Base-by-base conservation (phyloP, 169 alveolate genomes). In the Cryptosporidium sp. region DNA sequence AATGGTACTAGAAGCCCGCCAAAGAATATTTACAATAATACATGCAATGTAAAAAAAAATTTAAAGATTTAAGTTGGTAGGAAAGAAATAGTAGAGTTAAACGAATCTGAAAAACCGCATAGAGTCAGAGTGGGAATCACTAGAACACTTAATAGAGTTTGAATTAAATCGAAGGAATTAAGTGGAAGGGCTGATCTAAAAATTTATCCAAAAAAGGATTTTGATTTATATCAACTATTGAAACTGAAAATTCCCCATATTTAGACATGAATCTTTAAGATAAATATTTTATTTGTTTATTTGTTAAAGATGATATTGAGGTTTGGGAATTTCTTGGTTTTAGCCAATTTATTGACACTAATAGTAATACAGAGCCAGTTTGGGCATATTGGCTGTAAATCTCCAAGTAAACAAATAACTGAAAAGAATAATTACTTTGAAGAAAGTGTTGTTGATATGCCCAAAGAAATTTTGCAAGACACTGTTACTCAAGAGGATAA, bases 101-200 rank as follows among this genome's bases (percentile, higher is more conserved):
- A 1, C 2, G 23, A 48, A 16, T 48, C 21, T 6, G 12, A n/a
- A 55, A 16, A 55, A 16, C 21, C 23, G 10, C 6, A 26, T 55
- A 23, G 12, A n/a, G 0, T 1, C 35, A 4, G 2, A 26, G 31
- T 55, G 16, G 12, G 37, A 21, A 1, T 55, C 16, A 26, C 0
- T 26, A 26, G 0, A 2, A 0, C n/a, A 21, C 12, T 55, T n/a
- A 55, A 55, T 55, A 55, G 1, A 55, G 10, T 55, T 5, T 18
- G 7, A 10, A n/a, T n/a, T 16, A 9, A 7, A 2, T 55, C 10
- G 31, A 14, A 65, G 26, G 10, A 33, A 29, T 26, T 10, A 21
- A 33, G 31, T 33, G 26, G 26, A 21, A 29, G 71, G 29, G 18
- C 18, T 65, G 71, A 65, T 65, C 71, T 65, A 65, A 65, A 16